These are phyloP conservation scores for Leccinum arenicola DNA, from an alignment of 768 basidiomycete species.

Conservation along the genomic window DNA sequence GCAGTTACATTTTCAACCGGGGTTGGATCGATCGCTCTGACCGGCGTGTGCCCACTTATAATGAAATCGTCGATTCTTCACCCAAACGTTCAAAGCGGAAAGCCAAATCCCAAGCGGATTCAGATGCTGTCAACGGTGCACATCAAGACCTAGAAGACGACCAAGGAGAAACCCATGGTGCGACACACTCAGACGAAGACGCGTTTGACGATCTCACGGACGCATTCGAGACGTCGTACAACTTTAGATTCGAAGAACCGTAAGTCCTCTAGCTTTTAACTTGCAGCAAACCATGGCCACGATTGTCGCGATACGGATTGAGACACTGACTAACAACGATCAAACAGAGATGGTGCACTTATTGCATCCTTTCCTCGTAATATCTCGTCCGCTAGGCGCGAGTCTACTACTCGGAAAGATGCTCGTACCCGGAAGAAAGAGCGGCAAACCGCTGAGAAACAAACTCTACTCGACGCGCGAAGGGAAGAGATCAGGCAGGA, in stretches of 20 bases:
- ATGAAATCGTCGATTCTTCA: slow-evolving; percentile 60
- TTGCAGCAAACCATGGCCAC: background rate
- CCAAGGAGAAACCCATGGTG: slow-evolving; percentile 27
- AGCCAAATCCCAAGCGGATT: slow-evolving; percentile 13
- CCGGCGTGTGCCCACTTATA: slow-evolving; percentile 78
- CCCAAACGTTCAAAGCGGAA: slow-evolving; percentile 28
- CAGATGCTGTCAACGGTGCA: slow-evolving; percentile 14
- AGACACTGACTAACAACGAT: background rate
- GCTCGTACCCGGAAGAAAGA: slow-evolving; percentile 76
- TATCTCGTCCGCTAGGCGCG: slow-evolving; percentile 62
- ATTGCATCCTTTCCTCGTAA: slow-evolving; percentile 79
- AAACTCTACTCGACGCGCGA: slow-evolving; percentile 75
- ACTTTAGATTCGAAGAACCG: slow-evolving; percentile 97
- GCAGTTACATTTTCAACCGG: slow-evolving; percentile 92
- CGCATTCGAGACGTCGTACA: slow-evolving; percentile 93
- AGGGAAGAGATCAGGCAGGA: slow-evolving; percentile 77
- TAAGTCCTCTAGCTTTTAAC: slow-evolving; percentile 41
- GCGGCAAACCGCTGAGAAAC: slow-evolving; percentile 64
- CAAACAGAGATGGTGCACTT: slow-evolving; percentile 56
- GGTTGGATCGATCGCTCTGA: slow-evolving; percentile 90
- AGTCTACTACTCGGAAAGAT: slow-evolving; percentile 77
- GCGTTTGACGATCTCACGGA: slow-evolving; percentile 91
- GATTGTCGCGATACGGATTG: background rate
- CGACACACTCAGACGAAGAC: slow-evolving; percentile 53
- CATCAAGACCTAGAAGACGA: slow-evolving; percentile 15